Percentiles rank a stretch among this genome's conserved stretches.
Evolutionary conservation across 192 early-diverging fungal species (phyloP).

Genomic region (Pilaira anomala): DNA sequence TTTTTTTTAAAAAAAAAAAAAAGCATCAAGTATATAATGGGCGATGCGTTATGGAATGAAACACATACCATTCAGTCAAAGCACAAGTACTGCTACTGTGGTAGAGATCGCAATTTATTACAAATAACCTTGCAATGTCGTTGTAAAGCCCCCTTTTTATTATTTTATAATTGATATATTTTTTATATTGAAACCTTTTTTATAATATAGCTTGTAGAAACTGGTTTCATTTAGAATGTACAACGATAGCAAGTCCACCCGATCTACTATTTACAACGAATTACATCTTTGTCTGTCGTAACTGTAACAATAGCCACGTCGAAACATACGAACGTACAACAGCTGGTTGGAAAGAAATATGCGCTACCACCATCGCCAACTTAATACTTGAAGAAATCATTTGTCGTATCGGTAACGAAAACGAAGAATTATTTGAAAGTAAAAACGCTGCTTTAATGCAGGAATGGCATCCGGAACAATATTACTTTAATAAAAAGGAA

Average conservation of each 20-base stretch:
- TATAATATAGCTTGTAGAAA: constrained; percentile 48
- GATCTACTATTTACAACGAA: constrained; percentile 61
- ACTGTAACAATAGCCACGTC: constrained; percentile 39
- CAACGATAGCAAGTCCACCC: constrained; percentile 39
- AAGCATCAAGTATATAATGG: no score
- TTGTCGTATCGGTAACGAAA: constrained; percentile 23
- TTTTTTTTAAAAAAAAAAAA: no score
- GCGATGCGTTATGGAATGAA: constrained; percentile 45
- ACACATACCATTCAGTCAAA: constrained; percentile 58
- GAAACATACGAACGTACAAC: constrained; percentile 56
- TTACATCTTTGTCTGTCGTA: constrained; percentile 54
- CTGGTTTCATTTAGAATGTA: constrained; percentile 63
- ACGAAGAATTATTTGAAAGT: constrained; percentile 28
- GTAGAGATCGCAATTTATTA: constrained; percentile 53
- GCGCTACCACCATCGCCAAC: constrained; percentile 60
- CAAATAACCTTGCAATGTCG: constrained; percentile 55
- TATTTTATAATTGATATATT: not conserved
- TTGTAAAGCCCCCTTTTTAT: constrained; percentile 20
- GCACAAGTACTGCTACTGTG: constrained; percentile 69
- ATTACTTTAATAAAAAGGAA: constrained; percentile 65
- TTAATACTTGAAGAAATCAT: constrained; percentile 52
- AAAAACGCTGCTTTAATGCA: constrained; percentile 32
- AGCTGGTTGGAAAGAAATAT: constrained; percentile 66
- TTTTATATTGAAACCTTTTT: constrained; percentile 1
- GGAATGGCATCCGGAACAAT: constrained; percentile 44